Base-by-base conservation (phyloP, 1,139 yeast genomes). In the Yamadazyma pseudoaaseri region DNA sequence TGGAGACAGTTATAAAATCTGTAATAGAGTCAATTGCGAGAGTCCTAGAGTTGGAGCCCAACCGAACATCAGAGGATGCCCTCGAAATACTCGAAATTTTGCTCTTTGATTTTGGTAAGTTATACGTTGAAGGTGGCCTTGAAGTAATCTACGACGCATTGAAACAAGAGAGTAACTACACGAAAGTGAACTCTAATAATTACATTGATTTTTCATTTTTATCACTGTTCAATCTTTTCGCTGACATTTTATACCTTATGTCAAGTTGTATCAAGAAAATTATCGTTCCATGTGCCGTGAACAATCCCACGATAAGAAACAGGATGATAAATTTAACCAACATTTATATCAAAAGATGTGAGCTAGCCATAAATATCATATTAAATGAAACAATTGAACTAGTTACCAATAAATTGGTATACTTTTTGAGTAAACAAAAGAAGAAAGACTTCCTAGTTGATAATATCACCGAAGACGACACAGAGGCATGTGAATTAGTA, bases 1-100 rank as follows among this genome's bases (percentile, higher is more conserved):
- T 86, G 3, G 92, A 86, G 47, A 64, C 70, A 1, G 73, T 86
- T 38, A 62, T 89, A 27, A 80, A 80, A 44, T 76, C 86, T 20
- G 73, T 83, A 3, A 86, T 89, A 20, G 97, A 90, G 57, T 74
- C 92, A 1, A 68, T 87, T 5, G 84, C 95, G 3, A 70, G 97
- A 49, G 69, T 83, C 5, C 73, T 86, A 50, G 96, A 87, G 49
- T 61, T 90, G 34, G 70, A 81, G 1, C 86, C 95, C 1, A 56
- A 60, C 14, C 81, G 74, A 42, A 68, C 86, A 5, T 74, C 84
- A 3, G 81, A 76, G 30, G 76, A 80, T 49, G 75, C 89, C 0
- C 62, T 78, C 32, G 87, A 80, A 39, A 60, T 89, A 15, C 66
- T 86, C 44, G 86, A 84, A 39, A 67, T 86, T 23, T 56, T 87